Conservation (phyloP, 805 yeast genomes). For the Lipomyces starkeyi region DNA sequence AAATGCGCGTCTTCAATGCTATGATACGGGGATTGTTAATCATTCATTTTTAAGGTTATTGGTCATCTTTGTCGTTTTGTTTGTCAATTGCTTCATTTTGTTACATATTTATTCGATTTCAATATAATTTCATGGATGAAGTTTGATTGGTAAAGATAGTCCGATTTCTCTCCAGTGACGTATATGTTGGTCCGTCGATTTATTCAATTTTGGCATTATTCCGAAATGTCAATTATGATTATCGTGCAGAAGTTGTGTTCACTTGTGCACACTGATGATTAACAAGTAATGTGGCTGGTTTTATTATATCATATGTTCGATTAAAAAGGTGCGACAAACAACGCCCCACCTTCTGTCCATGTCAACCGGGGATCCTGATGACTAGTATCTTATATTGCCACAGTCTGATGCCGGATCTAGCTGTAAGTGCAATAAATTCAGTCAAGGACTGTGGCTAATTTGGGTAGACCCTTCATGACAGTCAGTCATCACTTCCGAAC, state of each 20-base stretch:
- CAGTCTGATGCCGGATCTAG: neutral
- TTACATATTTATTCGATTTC: constrained; percentile 2
- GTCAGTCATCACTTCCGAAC: neutral
- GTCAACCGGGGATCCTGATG: neutral
- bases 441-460: neutral
- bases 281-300: too few relatives aligned
- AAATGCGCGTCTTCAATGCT: constrained; percentile 1
- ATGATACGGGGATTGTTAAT: constrained; percentile 3
- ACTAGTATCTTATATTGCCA: neutral
- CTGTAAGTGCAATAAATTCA: too few relatives aligned
- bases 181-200: too few relatives aligned
- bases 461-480: neutral
- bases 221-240: neutral
- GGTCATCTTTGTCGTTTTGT: neutral
- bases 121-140: neutral
- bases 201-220: neutral
- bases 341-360: neutral
- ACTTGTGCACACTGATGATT: neutral
- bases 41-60: neutral
- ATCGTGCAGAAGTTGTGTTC: neutral
- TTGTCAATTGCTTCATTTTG: neutral
- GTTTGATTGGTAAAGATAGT: neutral
- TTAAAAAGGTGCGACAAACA: too few relatives aligned
- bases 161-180: too few relatives aligned
- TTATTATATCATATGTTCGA: too few relatives aligned